Conservation (phyloP, 768 basidiomycete species). For the Pholiota molesta region DNA sequence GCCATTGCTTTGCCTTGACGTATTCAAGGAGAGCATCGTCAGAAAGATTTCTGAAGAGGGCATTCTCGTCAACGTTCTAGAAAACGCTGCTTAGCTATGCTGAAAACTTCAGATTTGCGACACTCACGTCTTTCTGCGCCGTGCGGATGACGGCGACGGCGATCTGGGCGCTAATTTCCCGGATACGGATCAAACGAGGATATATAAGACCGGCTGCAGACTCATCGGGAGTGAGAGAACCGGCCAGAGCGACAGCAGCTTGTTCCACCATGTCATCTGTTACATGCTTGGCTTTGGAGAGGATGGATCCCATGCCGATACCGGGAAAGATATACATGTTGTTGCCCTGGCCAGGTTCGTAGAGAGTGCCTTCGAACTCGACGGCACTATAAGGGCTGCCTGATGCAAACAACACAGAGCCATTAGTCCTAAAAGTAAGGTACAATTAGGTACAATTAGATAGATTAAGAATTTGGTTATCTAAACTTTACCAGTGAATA, state of each 20-base stretch:
- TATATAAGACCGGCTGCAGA: slow-evolving; percentile 59
- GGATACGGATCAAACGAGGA: slow-evolving; percentile 66
- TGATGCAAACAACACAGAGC: slow-evolving; percentile 69
- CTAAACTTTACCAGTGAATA: slow-evolving; percentile 48
- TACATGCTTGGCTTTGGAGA: slow-evolving; percentile 58
- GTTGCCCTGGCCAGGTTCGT: slow-evolving; percentile 78
- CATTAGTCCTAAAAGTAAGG: slow-evolving; percentile 53
- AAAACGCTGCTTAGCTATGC: neutral
- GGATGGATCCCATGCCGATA: slow-evolving; percentile 64
- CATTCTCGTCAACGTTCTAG: slow-evolving; percentile 49
- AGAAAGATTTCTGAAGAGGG: slow-evolving; percentile 47
- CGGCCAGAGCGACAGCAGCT: slow-evolving; percentile 61
- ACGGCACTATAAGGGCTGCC: slow-evolving; percentile 70
- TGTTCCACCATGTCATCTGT: slow-evolving; percentile 75
- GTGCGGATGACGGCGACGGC: slow-evolving; percentile 64
- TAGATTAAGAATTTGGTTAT: neutral
- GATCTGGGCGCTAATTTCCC: slow-evolving; percentile 66
- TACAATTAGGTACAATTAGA: neutral
- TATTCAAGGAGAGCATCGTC: slow-evolving; percentile 51
- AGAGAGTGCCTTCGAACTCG: slow-evolving; percentile 45
- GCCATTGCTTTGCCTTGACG: slow-evolving; percentile 61
- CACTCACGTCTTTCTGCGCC: slow-evolving; percentile 63
- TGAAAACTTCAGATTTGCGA: neutral
- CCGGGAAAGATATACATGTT: slow-evolving; percentile 77
- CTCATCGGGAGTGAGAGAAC: slow-evolving; percentile 61